Percentiles rank a stretch among this genome's conserved stretches.
Evolutionary conservation across 2,329 filamentous ascomycete species (phyloP).

Genomic region (Colletotrichum echinochloae): DNA sequence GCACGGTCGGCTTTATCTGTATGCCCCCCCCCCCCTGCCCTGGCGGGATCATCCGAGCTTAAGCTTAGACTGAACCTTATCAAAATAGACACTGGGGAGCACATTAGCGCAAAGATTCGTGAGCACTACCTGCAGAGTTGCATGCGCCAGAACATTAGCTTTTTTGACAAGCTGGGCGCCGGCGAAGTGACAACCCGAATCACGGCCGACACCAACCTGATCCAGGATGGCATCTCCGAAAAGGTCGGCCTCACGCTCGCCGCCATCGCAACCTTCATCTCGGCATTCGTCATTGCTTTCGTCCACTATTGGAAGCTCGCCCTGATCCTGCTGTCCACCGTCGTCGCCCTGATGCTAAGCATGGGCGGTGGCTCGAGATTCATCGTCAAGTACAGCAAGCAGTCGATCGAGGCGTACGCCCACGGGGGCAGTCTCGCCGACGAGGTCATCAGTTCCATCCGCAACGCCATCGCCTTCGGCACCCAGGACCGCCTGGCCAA

Average conservation of each 20-base stretch:
- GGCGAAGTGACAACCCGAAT: conserved; percentile 96
- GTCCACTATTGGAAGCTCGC: conserved; percentile 94
- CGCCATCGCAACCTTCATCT: conserved; percentile 84
- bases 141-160: conserved; percentile 89
- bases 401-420: conserved; percentile 82
- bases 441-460: conserved; percentile 92
- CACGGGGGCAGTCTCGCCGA: conserved; percentile 89
- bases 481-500: conserved; percentile 92
- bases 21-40: no score
- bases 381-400: conserved; percentile 84
- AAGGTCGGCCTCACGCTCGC: conserved; percentile 84
- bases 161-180: conserved; percentile 92
- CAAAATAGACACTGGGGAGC: conserved; percentile 74
- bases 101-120: conserved; percentile 82
- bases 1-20: conserved; percentile 89
- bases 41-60: background rate
- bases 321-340: conserved; percentile 84
- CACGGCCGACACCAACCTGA: conserved; percentile 91
- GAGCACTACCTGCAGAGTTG: conserved; percentile 87
- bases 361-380: conserved; percentile 81
- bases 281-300: conserved; percentile 92
- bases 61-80: background rate
- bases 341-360: conserved; percentile 81
- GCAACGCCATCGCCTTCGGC: conserved; percentile 92
- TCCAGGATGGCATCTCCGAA: conserved; percentile 94